A percentile compares a stretch with the other conserved stretches of the same genome.
These are phyloP conservation scores for Metarhizium anisopliae DNA, from an alignment of 2,329 filamentous ascomycete species.

Conservation along the genomic window DNA sequence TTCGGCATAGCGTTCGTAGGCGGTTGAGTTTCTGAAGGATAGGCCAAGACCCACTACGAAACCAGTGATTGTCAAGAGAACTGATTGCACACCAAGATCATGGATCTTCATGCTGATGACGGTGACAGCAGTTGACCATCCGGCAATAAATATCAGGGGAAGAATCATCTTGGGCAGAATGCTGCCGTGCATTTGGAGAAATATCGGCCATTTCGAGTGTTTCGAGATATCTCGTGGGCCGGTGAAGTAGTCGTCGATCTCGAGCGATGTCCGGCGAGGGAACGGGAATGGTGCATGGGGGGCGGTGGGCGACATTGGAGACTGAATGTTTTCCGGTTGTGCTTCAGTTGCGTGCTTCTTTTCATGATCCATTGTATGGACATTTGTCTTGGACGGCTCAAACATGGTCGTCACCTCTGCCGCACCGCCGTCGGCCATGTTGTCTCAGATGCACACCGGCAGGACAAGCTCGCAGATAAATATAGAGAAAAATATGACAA, in stretches of 20 bases:
- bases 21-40: constrained; percentile 67
- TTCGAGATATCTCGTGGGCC: constrained; percentile 61
- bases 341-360: background rate
- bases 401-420: background rate
- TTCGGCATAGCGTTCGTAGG: constrained; percentile 64
- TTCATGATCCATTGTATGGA: background rate
- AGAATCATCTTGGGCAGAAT: constrained; percentile 67
- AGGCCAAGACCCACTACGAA: constrained; percentile 74
- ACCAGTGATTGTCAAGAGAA: constrained; percentile 65
- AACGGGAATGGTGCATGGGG: background rate
- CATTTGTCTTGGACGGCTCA: background rate
- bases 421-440: constrained; percentile 1
- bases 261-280: constrained; percentile 27
- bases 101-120: constrained; percentile 39
- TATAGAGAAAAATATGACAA: background rate
- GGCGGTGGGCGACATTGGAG: constrained; percentile 1
- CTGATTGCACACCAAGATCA: constrained; percentile 23
- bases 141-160: constrained; percentile 52
- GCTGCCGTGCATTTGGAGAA: constrained; percentile 67
- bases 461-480: background rate
- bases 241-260: constrained; percentile 53
- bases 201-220: constrained; percentile 70
- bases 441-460: background rate
- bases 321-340: background rate
- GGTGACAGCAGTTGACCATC: constrained; percentile 60